Evolutionary conservation across 2,329 filamentous ascomycete species (phyloP).

Genomic region (Trichoderma sp.): DNA sequence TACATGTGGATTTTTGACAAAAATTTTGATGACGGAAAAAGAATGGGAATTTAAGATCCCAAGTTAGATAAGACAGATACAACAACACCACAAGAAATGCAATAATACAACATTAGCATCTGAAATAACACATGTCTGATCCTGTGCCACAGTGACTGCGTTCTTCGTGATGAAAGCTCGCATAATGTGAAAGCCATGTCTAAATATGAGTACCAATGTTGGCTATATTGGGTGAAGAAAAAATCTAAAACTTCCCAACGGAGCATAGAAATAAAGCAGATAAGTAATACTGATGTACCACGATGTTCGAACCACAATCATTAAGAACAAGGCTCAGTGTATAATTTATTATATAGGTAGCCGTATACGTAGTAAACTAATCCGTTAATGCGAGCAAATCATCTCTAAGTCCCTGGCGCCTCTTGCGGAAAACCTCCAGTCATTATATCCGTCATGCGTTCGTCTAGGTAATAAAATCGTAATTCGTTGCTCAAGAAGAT

Average conservation of each 20-base stretch:
- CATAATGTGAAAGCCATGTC: not conserved
- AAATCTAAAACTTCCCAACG: not conserved
- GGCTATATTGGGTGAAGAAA: not conserved
- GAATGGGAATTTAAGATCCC: not conserved
- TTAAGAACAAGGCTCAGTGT: not conserved
- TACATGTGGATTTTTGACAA: not conserved
- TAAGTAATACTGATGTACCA: not conserved
- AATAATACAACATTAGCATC: not conserved
- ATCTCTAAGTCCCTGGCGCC: not conserved
- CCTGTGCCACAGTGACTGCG: not conserved
- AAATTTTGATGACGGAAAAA: not conserved
- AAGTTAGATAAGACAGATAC: constrained; percentile 3
- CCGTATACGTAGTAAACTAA: not conserved
- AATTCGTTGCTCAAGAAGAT: not conserved
- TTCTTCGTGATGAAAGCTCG: not conserved
- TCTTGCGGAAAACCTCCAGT: not conserved
- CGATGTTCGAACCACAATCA: not conserved
- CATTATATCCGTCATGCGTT: not conserved
- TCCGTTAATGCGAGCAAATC: not conserved
- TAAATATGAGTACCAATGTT: no score
- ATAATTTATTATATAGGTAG: not conserved
- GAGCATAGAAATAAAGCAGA: not conserved
- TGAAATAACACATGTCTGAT: not conserved
- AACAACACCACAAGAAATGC: not conserved
- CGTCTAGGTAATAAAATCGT: not conserved